Evolutionary conservation across 1,284 basidiomycete species (phyloP).

Genomic region (Caloboletus inedulis): DNA sequence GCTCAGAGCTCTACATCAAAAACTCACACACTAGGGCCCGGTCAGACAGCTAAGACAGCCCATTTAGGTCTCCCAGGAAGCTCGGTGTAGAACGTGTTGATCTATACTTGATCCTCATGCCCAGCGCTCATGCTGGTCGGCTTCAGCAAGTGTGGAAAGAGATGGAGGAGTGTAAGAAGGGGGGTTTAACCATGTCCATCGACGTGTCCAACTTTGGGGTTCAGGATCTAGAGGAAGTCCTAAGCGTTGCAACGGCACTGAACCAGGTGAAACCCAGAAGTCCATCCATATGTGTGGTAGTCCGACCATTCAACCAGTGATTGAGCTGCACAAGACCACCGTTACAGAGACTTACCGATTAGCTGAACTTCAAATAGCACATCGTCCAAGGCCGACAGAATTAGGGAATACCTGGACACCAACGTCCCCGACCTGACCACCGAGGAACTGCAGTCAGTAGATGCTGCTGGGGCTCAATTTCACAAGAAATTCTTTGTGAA

Average conservation of each 20-base stretch:
- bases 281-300: constrained; percentile 4
- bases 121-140: background rate
- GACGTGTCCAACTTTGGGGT: background rate
- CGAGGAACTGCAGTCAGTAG: constrained; percentile 59
- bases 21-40: background rate
- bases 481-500: constrained; percentile 40
- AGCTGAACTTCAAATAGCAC: constrained; percentile 41
- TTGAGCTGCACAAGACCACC: constrained; percentile 40
- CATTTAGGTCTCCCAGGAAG: background rate
- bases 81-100: background rate
- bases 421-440: constrained; percentile 52
- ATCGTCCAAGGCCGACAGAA: constrained; percentile 59
- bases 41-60: background rate
- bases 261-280: background rate
- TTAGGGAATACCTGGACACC: constrained; percentile 59
- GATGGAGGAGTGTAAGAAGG: constrained; percentile 3
- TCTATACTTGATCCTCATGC: background rate
- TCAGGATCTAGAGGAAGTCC: background rate
- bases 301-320: constrained; percentile 3
- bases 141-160: constrained; percentile 3
- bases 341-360: constrained; percentile 20
- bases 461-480: constrained; percentile 51
- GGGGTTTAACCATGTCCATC: constrained; percentile 6
- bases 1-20: constrained; percentile 1
- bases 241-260: background rate